A percentile compares a stretch with the other conserved stretches of the same genome.
Evolutionary conservation across 768 basidiomycete species (phyloP).

Genomic region (Phaffia australis): DNA sequence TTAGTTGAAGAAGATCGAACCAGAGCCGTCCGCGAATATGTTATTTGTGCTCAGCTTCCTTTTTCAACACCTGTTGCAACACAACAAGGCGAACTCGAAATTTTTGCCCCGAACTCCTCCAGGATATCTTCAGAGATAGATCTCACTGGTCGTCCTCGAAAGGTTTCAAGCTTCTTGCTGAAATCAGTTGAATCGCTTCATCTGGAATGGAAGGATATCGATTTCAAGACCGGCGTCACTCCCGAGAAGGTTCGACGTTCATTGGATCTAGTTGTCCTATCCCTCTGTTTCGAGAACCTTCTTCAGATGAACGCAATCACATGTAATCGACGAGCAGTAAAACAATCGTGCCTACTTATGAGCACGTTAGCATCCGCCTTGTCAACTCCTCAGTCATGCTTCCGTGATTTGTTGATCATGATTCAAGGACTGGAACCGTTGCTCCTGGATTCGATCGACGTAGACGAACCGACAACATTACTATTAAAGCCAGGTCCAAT

Average conservation of each 20-base stretch:
- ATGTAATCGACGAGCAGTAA: slow-evolving; percentile 53
- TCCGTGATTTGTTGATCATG: slow-evolving; percentile 55
- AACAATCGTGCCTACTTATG: slow-evolving; percentile 51
- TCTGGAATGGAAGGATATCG: slow-evolving; percentile 44
- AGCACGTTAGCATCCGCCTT: slow-evolving; percentile 42
- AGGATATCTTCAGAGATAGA: background rate
- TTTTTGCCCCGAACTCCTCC: background rate
- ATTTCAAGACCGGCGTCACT: slow-evolving; percentile 41
- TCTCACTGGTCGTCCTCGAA: slow-evolving; percentile 28
- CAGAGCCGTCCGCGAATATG: slow-evolving; percentile 55
- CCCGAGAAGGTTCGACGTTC: slow-evolving; percentile 56
- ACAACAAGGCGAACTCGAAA: no score
- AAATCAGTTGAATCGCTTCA: slow-evolving; percentile 50
- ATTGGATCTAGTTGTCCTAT: slow-evolving; percentile 57
- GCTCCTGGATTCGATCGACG: slow-evolving; percentile 33
- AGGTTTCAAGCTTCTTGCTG: slow-evolving; percentile 53
- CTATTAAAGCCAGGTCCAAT: slow-evolving; percentile 44
- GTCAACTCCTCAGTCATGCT: slow-evolving; percentile 46
- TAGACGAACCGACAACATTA: slow-evolving; percentile 40
- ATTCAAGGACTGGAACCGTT: slow-evolving; percentile 58
- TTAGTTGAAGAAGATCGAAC: slow-evolving; percentile 52
- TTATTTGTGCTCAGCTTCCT: slow-evolving; percentile 55
- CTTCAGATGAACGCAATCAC: slow-evolving; percentile 55
- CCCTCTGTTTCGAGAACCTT: slow-evolving; percentile 58
- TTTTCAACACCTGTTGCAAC: slow-evolving; percentile 3